Conservation (phyloP, 257 asterid species). For the Rehmannia glutinosa region DNA sequence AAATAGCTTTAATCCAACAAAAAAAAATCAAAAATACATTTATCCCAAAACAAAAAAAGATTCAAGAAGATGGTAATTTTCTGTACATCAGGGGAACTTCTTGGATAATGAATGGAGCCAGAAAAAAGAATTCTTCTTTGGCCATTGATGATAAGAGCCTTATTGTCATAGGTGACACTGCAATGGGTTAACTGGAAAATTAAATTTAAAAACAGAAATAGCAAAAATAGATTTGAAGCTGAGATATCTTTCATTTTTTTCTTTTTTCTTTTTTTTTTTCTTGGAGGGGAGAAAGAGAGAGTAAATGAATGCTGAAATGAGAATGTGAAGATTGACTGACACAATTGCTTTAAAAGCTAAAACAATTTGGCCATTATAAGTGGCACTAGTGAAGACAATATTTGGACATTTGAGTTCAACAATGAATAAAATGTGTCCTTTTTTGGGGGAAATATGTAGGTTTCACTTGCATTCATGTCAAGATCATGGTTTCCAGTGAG, state of each 20-base stretch:
- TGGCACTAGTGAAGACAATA: conserved; percentile 5
- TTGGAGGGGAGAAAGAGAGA: not conserved
- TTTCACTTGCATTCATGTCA: conserved; percentile 20
- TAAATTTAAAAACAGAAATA: conserved; percentile 35
- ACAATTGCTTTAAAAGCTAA: not conserved
- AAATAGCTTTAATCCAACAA: not conserved
- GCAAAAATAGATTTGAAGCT: conserved; percentile 35
- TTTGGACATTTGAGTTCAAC: not conserved
- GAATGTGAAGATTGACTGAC: conserved; percentile 33
- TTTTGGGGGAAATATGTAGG: not conserved
- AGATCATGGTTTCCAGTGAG: too few relatives aligned
- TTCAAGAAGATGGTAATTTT: not conserved
- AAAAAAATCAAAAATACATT: not conserved
- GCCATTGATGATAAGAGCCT: conserved; percentile 74
- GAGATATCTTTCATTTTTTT: too few relatives aligned
- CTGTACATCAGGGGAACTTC: conserved; percentile 87
- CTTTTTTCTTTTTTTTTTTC: conserved; percentile 10
- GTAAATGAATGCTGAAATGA: conserved; percentile 15
- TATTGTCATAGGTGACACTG: conserved; percentile 75
- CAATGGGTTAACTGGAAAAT: conserved; percentile 33
- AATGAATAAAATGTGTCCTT: not conserved
- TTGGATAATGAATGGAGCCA: conserved; percentile 96
- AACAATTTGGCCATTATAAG: too few relatives aligned
- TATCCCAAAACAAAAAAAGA: not conserved
- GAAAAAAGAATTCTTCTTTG: conserved; percentile 71